phyloP scores from a whole-genome alignment of 306 rosid species.

The Pterocarpus macrocarpus region DNA sequence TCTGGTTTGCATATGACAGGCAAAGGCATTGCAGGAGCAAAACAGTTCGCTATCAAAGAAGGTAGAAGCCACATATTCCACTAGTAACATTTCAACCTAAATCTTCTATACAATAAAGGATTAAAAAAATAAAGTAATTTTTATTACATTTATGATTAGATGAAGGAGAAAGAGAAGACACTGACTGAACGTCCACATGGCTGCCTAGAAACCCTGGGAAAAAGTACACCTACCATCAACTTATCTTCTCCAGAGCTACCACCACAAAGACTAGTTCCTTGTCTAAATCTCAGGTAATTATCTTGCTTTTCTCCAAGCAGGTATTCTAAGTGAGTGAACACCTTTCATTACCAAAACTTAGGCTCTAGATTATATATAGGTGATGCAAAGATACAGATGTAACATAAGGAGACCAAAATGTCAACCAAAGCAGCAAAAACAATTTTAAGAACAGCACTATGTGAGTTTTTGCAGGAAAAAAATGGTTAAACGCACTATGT shows the following conservation, averaged over 20 bases:
- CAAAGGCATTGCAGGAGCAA: slow-evolving; percentile 71
- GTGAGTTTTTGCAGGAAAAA: neutral
- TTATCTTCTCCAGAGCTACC: slow-evolving; percentile 45
- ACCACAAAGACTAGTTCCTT: slow-evolving; percentile 50
- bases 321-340: slow-evolving; percentile 8
- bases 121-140: neutral
- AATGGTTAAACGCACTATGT: neutral
- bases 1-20: slow-evolving; percentile 61
- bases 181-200: slow-evolving; percentile 42
- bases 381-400: neutral
- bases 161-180: slow-evolving; percentile 64
- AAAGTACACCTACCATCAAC: slow-evolving; percentile 52
- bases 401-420: slow-evolving; percentile 8
- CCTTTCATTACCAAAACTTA: neutral
- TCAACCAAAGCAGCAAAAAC: slow-evolving; percentile 1
- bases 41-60: slow-evolving; percentile 69
- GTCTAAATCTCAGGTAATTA: slow-evolving; percentile 63
- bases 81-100: slow-evolving; percentile 15
- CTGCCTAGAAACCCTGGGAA: slow-evolving; percentile 50
- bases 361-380: neutral
- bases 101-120: neutral
- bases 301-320: neutral
- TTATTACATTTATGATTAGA: slow-evolving; percentile 46
- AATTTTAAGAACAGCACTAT: neutral
- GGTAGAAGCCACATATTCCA: slow-evolving; percentile 41